A percentile compares a stretch with the other conserved stretches of the same genome.
Conservation (phyloP, 192 early-diverging fungal genomes). For the Diversispora epigaea region DNA sequence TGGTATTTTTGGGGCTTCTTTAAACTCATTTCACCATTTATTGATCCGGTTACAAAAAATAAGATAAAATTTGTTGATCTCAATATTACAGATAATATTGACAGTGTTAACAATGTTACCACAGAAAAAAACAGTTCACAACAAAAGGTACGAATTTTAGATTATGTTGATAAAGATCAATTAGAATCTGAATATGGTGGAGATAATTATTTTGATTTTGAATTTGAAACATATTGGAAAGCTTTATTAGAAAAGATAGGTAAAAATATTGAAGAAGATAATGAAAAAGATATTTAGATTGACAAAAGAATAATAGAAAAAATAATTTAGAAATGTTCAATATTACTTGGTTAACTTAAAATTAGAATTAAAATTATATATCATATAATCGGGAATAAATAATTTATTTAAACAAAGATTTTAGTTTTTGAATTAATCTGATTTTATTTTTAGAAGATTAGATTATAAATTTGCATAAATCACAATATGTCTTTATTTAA, state of each 20-base stretch:
- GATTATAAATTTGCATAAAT: no score
- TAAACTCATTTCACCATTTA: slow-evolving; percentile 81
- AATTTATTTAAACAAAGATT: no score
- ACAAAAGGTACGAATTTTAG: slow-evolving; percentile 53
- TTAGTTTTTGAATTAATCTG: no score
- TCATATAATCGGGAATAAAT: no score
- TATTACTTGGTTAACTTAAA: no score
- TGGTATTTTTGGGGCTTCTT: slow-evolving; percentile 86
- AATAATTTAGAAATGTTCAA: no score
- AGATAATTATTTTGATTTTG: slow-evolving; percentile 64
- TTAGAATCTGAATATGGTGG: slow-evolving; percentile 76
- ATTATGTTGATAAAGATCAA: slow-evolving; percentile 54
- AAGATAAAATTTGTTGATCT: slow-evolving; percentile 86
- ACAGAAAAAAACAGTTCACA: slow-evolving; percentile 15
- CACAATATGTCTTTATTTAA: no score
- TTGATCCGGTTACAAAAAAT: slow-evolving; percentile 85
- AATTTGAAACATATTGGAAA: slow-evolving; percentile 72
- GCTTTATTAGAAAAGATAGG: slow-evolving; percentile 17
- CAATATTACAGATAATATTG: slow-evolving; percentile 41
- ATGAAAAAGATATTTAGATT: no score
- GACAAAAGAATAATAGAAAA: no score
- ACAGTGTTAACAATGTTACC: no score
- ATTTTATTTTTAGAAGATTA: no score
- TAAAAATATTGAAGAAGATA: background rate
- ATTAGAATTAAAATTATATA: no score